phyloP scores from a whole-genome alignment of 192 early-diverging fungal genomes.

The Backusella luteola region DNA sequence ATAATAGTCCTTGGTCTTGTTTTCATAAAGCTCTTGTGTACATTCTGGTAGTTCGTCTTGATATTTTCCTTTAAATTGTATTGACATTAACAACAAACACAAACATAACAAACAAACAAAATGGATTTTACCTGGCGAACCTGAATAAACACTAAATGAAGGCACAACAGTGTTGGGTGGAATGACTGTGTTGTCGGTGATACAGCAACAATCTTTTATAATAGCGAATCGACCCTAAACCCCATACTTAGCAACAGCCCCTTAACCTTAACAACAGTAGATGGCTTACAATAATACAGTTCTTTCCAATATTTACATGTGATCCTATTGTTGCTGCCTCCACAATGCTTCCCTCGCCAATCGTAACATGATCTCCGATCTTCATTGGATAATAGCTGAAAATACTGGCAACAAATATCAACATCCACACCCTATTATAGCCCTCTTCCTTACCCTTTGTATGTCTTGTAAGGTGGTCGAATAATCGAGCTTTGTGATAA shows the following conservation, averaged over 20 bases:
- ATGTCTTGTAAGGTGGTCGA: slow-evolving; percentile 93
- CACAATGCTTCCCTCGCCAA: slow-evolving; percentile 85
- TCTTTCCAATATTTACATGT: slow-evolving; percentile 87
- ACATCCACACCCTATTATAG: no score
- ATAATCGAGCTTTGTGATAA: slow-evolving; percentile 75
- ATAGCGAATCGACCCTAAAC: slow-evolving; percentile 83
- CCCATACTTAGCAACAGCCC: no score
- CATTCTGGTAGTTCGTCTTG: slow-evolving; percentile 89
- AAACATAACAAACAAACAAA: neutral
- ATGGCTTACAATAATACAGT: slow-evolving; percentile 85
- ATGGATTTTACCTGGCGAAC: slow-evolving; percentile 63
- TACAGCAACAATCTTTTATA: slow-evolving; percentile 91
- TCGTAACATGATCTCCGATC: slow-evolving; percentile 90
- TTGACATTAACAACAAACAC: neutral
- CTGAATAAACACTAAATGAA: slow-evolving; percentile 87
- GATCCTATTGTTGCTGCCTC: slow-evolving; percentile 92
- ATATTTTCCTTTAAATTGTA: slow-evolving; percentile 43
- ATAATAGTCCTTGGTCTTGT: slow-evolving; percentile 73
- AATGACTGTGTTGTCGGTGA: slow-evolving; percentile 89
- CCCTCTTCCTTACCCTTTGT: slow-evolving; percentile 63
- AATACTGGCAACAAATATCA: slow-evolving; percentile 43
- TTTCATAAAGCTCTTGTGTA: slow-evolving; percentile 77
- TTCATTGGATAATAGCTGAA: slow-evolving; percentile 98
- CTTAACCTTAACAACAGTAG: no score
- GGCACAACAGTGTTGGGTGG: slow-evolving; percentile 90